Conservation (phyloP, 495 filamentous ascomycete genomes). For the Clohesyomyces aquaticus region DNA sequence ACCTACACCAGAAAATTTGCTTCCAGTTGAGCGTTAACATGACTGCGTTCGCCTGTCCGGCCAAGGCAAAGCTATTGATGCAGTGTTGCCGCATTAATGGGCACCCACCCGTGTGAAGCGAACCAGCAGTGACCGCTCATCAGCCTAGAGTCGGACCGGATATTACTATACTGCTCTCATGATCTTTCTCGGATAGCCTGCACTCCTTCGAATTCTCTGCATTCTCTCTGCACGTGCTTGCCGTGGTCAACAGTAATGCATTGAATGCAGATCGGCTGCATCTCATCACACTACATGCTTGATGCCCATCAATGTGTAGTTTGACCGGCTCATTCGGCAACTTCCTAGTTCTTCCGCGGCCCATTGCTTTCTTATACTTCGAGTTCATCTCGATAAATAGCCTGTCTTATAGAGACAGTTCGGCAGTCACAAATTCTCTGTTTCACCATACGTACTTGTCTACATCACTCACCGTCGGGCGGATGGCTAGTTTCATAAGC, state of each 20-base stretch:
- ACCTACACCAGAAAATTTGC: constrained; percentile 3
- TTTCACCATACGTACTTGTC: too few relatives aligned
- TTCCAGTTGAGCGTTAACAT: constrained; percentile 1
- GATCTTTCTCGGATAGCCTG: background rate
- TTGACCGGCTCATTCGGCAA: constrained; percentile 27
- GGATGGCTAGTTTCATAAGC: constrained; percentile 3
- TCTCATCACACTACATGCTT: constrained; percentile 18
- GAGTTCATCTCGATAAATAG: constrained; percentile 20
- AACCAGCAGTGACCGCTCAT: background rate
- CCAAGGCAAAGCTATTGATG: constrained; percentile 15
- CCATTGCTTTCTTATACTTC: constrained; percentile 2
- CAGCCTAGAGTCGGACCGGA: constrained; percentile 4
- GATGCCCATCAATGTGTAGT: constrained; percentile 21
- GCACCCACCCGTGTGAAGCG: constrained; percentile 3
- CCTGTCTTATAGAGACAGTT: constrained; percentile 5
- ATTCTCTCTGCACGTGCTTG: constrained; percentile 1
- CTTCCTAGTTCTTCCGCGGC: constrained; percentile 12
- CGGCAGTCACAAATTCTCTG: constrained; percentile 17
- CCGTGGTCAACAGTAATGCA: background rate
- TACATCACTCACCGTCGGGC: background rate
- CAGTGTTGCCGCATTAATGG: constrained; percentile 14
- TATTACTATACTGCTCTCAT: constrained; percentile 15
- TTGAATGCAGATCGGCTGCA: constrained; percentile 12
- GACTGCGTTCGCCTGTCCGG: background rate
- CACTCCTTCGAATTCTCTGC: background rate